Conservation (phyloP, 2,329 filamentous ascomycete genomes). For the Colletotrichum tofieldiae region DNA sequence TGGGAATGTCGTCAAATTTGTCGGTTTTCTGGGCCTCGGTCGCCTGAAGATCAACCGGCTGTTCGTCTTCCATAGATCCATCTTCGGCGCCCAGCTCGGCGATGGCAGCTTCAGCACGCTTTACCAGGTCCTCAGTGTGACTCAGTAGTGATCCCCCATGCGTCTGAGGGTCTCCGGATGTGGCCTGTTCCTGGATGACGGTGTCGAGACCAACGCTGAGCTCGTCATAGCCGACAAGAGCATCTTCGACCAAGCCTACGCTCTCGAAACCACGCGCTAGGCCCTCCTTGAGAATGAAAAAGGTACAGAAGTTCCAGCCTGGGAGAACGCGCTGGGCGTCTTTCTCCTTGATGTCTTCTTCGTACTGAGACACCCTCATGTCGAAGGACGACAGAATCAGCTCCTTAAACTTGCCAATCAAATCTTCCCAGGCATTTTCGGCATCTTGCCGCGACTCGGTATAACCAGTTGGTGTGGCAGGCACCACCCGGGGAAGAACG, state of each 20-base stretch:
- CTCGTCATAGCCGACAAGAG: conserved; percentile 94
- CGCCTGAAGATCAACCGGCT: conserved; percentile 67
- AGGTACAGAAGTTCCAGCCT: conserved; percentile 99
- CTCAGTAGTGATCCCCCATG: conserved; percentile 81
- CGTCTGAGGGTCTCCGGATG: conserved; percentile 71
- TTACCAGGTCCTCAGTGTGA: conserved; percentile 82
- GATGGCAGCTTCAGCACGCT: conserved; percentile 68
- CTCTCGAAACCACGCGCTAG: conserved; percentile 95
- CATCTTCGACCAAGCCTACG: conserved; percentile 95
- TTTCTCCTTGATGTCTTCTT: conserved; percentile 96
- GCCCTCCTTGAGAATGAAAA: conserved; percentile 97
- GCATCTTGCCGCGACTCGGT: conserved; percentile 83
- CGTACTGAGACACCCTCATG: conserved; percentile 90
- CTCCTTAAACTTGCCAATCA: conserved; percentile 89
- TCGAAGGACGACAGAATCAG: conserved; percentile 93
- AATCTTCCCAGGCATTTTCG: conserved; percentile 85
- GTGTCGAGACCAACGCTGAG: conserved; percentile 89
- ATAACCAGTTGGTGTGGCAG: conserved; percentile 75
- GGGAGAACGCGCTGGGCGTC: conserved; percentile 89
- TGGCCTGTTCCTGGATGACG: conserved; percentile 81
- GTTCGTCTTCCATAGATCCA: conserved; percentile 54
- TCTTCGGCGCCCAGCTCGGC: conserved; percentile 52
- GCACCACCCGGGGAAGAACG: conserved; percentile 73
- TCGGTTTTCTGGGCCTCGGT: conserved; percentile 54
- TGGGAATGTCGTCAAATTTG: conserved; percentile 70